Evolutionary conservation across 2,329 filamentous ascomycete genomes (phyloP).

Genomic region (Hymenoscyphus repandus): DNA sequence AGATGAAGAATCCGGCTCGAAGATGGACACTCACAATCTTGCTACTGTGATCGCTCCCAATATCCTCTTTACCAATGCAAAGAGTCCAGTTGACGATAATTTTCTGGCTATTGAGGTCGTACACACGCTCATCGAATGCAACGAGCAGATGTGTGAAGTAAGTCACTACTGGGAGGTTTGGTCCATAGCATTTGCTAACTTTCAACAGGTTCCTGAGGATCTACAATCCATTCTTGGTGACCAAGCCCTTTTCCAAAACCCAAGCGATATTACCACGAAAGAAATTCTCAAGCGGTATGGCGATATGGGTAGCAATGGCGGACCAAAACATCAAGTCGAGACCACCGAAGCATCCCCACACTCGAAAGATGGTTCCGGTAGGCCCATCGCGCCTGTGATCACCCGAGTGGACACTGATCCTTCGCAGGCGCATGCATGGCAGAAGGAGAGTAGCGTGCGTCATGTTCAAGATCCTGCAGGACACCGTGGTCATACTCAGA

Average conservation of each 20-base stretch:
- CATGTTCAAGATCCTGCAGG: conserved; percentile 61
- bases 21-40: conserved; percentile 98
- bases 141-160: conserved; percentile 97
- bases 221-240: conserved; percentile 83
- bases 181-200: conserved; percentile 23
- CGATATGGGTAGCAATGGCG: conserved; percentile 54
- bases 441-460: conserved; percentile 77
- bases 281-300: conserved; percentile 94
- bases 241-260: conserved; percentile 72
- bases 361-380: conserved; percentile 45
- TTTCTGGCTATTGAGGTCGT: conserved; percentile 93
- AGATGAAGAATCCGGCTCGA: conserved; percentile 93
- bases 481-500: conserved; percentile 37
- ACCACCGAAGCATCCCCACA: conserved; percentile 47
- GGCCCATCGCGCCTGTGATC: conserved; percentile 47
- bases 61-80: conserved; percentile 70
- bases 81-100: conserved; percentile 73
- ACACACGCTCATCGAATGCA: conserved; percentile 82
- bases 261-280: conserved; percentile 87
- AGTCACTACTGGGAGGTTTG: conserved; percentile 30
- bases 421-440: conserved; percentile 62
- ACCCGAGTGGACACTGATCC: conserved; percentile 83
- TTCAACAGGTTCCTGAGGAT: conserved; percentile 78
- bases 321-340: conserved; percentile 55
- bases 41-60: conserved; percentile 97